Percentiles rank a stretch among this genome's conserved stretches.
phyloP scores from a whole-genome alignment of 2,329 filamentous ascomycete genomes.

The Aulographum hederae region DNA sequence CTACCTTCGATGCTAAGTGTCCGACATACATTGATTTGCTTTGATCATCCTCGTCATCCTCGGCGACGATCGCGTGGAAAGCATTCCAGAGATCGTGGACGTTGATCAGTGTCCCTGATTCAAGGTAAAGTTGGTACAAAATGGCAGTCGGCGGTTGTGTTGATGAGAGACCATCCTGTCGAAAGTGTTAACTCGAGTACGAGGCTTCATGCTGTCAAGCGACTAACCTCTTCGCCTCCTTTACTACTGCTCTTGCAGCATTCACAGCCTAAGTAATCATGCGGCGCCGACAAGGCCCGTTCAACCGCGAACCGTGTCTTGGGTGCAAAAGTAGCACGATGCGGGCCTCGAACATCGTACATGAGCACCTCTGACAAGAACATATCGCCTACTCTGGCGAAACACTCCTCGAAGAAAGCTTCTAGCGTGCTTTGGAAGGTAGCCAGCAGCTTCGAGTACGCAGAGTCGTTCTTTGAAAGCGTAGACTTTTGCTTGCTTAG shows the following conservation, averaged over 20 bases:
- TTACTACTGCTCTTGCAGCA: constrained; percentile 35
- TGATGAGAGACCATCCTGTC: constrained; percentile 27
- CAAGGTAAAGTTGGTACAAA: constrained; percentile 61
- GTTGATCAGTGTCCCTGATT: constrained; percentile 61
- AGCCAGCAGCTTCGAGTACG: constrained; percentile 49
- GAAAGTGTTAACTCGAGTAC: background rate
- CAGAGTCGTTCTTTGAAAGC: constrained; percentile 51
- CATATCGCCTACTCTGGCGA: constrained; percentile 27
- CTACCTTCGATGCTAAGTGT: background rate
- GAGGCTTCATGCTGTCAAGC: background rate
- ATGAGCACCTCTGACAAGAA: constrained; percentile 57
- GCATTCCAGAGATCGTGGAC: constrained; percentile 65
- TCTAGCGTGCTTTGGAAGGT: constrained; percentile 31
- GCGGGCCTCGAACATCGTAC: constrained; percentile 53
- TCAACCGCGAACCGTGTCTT: constrained; percentile 53
- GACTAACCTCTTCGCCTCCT: background rate
- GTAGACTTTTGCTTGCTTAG: constrained; percentile 56
- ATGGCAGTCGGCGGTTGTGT: constrained; percentile 54
- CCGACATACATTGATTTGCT: constrained; percentile 26
- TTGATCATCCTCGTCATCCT: constrained; percentile 25
- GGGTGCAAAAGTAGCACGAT: constrained; percentile 58
- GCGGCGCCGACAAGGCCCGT: constrained; percentile 50
- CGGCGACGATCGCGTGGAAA: constrained; percentile 45
- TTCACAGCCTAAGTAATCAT: constrained; percentile 59
- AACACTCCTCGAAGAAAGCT: constrained; percentile 27